Evolutionary conservation across 495 filamentous ascomycete genomes (phyloP).

Genomic region (Trichocladium uniseriatum): DNA sequence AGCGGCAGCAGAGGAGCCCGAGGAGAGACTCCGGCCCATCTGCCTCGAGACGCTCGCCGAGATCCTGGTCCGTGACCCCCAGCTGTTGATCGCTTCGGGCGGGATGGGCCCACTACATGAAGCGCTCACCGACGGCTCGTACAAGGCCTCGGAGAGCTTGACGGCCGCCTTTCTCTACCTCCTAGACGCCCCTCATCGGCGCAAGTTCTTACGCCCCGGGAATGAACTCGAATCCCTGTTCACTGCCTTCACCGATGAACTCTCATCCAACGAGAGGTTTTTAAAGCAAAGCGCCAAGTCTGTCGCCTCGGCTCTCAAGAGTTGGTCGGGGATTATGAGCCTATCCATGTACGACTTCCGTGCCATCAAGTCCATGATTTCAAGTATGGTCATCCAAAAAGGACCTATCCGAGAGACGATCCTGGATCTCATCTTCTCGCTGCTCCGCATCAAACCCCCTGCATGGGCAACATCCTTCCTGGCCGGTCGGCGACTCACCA

Average conservation of each 20-base stretch:
- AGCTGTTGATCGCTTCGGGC: conserved; percentile 65
- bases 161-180: conserved; percentile 78
- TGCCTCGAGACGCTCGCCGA: conserved; percentile 88
- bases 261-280: conserved; percentile 61
- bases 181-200: conserved; percentile 70
- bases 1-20: conserved; percentile 76
- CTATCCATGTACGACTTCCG: conserved; percentile 78
- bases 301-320: conserved; percentile 76
- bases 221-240: conserved; percentile 72
- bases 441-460: conserved; percentile 87
- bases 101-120: conserved; percentile 76
- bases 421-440: conserved; percentile 80
- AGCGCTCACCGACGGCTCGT: conserved; percentile 79
- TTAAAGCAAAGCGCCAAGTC: conserved; percentile 79
- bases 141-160: conserved; percentile 81
- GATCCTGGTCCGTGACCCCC: conserved; percentile 76
- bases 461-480: conserved; percentile 95
- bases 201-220: conserved; percentile 71
- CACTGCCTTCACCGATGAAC: conserved; percentile 79
- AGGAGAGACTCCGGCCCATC: conserved; percentile 81
- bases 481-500: conserved; percentile 84
- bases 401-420: conserved; percentile 58
- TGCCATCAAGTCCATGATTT: conserved; percentile 70
- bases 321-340: conserved; percentile 84
- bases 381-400: conserved; percentile 65